Conservation (phyloP, 78 protist genomes). For the Isochrysis galbana region DNA sequence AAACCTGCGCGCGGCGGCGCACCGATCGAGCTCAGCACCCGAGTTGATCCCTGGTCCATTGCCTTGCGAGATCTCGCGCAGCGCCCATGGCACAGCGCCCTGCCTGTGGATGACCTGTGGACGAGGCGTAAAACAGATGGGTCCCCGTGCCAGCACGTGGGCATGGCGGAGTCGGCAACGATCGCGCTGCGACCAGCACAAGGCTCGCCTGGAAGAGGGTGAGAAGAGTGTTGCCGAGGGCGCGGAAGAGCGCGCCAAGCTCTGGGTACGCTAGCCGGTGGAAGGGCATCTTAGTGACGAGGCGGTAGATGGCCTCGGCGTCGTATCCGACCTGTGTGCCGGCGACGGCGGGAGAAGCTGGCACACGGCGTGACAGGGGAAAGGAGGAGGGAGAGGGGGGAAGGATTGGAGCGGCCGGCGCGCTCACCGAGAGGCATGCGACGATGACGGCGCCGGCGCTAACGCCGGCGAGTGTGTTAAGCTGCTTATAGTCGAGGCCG, state of each 20-base stretch:
- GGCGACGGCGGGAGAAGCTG: not conserved
- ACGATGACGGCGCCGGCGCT: slow-evolving; percentile 1
- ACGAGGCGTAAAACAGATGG: too few relatives aligned
- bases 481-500: not conserved
- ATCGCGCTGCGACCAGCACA: too few relatives aligned
- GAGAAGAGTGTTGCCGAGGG: not conserved
- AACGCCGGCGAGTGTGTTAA: slow-evolving; percentile 1
- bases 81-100: not conserved
- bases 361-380: not conserved
- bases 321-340: not conserved
- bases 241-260: not conserved
- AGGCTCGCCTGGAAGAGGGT: not conserved
- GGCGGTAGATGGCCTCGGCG: not conserved
- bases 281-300: not conserved
- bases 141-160: too few relatives aligned
- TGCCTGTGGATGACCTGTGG: not conserved
- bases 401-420: not conserved
- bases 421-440: not conserved
- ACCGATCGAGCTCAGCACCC: not conserved
- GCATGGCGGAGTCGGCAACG: too few relatives aligned
- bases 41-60: not conserved
- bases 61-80: not conserved
- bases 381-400: not conserved
- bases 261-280: not conserved
- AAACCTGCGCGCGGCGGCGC: too few relatives aligned